These are phyloP conservation scores for Thielaviopsis populi DNA, from an alignment of 2,329 filamentous ascomycete species.

Conservation along the genomic window DNA sequence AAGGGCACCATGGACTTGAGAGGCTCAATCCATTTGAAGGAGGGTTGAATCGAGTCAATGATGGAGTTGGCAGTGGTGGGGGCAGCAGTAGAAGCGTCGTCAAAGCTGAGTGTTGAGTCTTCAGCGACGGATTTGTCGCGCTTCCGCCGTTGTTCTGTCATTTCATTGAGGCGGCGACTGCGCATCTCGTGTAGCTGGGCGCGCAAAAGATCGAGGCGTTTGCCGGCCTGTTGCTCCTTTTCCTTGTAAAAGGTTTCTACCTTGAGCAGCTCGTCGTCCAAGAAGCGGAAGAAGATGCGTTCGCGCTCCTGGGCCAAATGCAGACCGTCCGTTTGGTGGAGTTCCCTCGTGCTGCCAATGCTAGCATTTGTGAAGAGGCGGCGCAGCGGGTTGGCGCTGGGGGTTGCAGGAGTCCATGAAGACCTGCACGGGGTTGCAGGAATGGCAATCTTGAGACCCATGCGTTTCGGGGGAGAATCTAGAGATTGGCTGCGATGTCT, in stretches of 20 bases:
- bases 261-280: constrained; percentile 76
- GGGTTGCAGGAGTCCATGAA: constrained; percentile 18
- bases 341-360: constrained; percentile 18
- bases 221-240: constrained; percentile 74
- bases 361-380: constrained; percentile 25
- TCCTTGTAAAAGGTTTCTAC: constrained; percentile 78
- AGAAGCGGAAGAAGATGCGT: constrained; percentile 72
- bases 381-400: constrained; percentile 22
- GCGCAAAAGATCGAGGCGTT: constrained; percentile 54
- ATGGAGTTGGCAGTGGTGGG: background rate
- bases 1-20: constrained; percentile 29
- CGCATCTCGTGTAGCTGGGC: constrained; percentile 89
- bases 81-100: background rate
- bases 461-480: background rate
- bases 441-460: constrained; percentile 2
- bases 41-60: too few species aligned
- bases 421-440: background rate
- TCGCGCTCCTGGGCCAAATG: constrained; percentile 57
- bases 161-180: constrained; percentile 62
- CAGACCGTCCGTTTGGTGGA: constrained; percentile 28
- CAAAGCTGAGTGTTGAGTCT: constrained; percentile 18
- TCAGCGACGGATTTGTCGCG: constrained; percentile 20
- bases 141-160: constrained; percentile 31
- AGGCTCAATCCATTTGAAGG: constrained; percentile 33
- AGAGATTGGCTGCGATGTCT: background rate